phyloP scores from a whole-genome alignment of 1,284 basidiomycete genomes.

The Rhodotorula sp. region DNA sequence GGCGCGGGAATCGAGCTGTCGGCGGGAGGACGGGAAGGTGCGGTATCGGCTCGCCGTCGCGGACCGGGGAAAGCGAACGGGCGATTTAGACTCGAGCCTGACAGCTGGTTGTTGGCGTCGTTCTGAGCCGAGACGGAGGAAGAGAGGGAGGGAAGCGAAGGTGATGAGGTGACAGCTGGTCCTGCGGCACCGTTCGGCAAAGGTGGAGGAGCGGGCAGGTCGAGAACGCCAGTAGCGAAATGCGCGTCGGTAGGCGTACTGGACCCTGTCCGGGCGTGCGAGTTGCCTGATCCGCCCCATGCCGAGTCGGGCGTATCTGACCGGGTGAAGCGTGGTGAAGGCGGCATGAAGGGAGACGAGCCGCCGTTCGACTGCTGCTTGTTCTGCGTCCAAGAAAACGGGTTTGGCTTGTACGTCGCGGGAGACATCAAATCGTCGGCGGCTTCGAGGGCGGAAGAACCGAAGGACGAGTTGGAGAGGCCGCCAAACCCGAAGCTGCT shows the following conservation, averaged over 20 bases:
- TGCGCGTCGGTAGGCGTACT: neutral
- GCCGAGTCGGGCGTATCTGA: conserved; percentile 4
- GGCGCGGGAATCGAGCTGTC: neutral
- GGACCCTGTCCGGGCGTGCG: neutral
- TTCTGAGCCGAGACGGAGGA: neutral
- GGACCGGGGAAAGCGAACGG: neutral
- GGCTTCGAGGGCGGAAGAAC: neutral
- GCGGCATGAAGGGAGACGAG: neutral
- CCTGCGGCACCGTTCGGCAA: neutral
- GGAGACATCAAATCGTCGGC: conserved; percentile 31
- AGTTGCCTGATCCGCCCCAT: neutral
- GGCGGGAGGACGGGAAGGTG: conserved; percentile 14
- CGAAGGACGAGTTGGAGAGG: neutral
- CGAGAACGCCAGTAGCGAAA: neutral
- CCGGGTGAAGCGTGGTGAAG: neutral
- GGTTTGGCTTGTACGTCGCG: conserved; percentile 25
- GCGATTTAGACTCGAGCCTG: neutral
- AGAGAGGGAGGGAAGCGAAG: conserved; percentile 3
- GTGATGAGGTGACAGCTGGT: neutral
- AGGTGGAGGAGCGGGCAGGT: neutral
- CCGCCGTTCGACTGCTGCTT: neutral
- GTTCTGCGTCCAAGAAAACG: conserved; percentile 1
- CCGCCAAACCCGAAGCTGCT: conserved; percentile 3
- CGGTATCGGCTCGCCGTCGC: conserved; percentile 34
- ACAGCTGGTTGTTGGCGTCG: too few species aligned